Conservation (phyloP, 1,284 basidiomycete genomes). For the Abortiporus biennis region DNA sequence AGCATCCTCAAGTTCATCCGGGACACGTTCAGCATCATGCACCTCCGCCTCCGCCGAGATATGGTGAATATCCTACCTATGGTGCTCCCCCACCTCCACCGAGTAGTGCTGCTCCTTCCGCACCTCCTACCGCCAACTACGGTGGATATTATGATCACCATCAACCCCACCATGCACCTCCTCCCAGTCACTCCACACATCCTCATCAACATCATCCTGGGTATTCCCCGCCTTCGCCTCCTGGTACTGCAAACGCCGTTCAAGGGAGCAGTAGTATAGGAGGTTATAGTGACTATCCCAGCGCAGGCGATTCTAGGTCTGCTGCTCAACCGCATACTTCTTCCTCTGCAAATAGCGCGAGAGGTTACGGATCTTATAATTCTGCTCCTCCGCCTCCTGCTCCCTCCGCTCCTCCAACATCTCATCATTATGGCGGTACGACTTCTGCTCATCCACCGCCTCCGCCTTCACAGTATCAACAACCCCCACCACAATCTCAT, state of each 20-base stretch:
- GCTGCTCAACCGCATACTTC: no score
- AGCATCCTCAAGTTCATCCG: conserved; percentile 21
- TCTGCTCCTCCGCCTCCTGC: conserved; percentile 5
- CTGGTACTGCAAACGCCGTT: no score
- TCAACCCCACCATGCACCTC: conserved; percentile 6
- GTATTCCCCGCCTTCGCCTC: conserved; percentile 11
- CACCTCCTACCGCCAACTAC: no score
- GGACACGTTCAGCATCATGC: conserved; percentile 19
- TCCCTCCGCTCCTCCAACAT: not conserved
- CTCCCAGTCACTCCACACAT: conserved; percentile 6
- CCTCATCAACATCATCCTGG: conserved; percentile 1
- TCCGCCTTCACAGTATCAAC: conserved; percentile 2
- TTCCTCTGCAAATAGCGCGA: no score
- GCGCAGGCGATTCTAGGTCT: no score
- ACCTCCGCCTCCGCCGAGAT: conserved; percentile 17
- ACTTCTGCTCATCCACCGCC: conserved; percentile 3
- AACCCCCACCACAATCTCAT: not conserved
- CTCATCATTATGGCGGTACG: conserved; percentile 3
- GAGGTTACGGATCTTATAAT: conserved; percentile 8
- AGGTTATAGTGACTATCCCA: no score
- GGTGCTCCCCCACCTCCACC: conserved; percentile 13
- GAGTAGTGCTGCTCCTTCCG: no score
- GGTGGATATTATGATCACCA: conserved; percentile 10
- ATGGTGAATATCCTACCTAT: conserved; percentile 15
- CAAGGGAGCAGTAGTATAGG: no score